These are phyloP conservation scores for Aspergillus persii DNA, from an alignment of 2,329 filamentous ascomycete genomes.

Conservation along the genomic window DNA sequence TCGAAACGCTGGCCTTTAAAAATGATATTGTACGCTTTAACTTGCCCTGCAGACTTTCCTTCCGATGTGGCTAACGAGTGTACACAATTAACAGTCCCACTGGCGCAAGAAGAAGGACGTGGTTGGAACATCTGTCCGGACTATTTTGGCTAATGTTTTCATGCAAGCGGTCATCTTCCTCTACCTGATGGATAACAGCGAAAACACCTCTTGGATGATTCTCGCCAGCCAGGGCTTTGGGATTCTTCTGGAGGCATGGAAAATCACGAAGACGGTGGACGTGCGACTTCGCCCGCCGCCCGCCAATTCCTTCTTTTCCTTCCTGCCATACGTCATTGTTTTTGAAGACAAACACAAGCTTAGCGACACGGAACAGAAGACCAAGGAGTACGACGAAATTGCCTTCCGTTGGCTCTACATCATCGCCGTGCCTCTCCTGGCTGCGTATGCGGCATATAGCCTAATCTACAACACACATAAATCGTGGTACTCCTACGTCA, in stretches of 20 bases:
- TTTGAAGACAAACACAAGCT: conserved; percentile 98
- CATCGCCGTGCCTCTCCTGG: conserved; percentile 79
- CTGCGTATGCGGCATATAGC: conserved; percentile 88
- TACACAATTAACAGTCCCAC: conserved; percentile 56
- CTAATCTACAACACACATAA: conserved; percentile 93
- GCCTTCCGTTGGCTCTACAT: conserved; percentile 98
- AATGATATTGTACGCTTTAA: conserved; percentile 72
- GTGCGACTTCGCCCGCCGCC: conserved; percentile 72
- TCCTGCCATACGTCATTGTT: conserved; percentile 74
- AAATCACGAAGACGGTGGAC: conserved; percentile 92
- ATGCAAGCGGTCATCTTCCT: conserved; percentile 97
- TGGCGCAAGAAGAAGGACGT: conserved; percentile 99
- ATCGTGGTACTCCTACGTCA: conserved; percentile 96
- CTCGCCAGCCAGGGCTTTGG: conserved; percentile 87
- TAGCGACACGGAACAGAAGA: conserved; percentile 93
- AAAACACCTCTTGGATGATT: conserved; percentile 99
- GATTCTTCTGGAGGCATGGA: conserved; percentile 79
- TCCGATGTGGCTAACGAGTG: not conserved
- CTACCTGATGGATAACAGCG: conserved; percentile 94
- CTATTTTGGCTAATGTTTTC: conserved; percentile 94
- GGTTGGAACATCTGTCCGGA: conserved; percentile 91
- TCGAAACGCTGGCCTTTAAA: conserved; percentile 95
- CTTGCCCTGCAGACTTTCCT: not conserved
- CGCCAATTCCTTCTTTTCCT: conserved; percentile 66
- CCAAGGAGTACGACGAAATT: conserved; percentile 96